Evolutionary conservation across 2,329 filamentous ascomycete genomes (phyloP).

Genomic region (Xylariomycetidae sp.): DNA sequence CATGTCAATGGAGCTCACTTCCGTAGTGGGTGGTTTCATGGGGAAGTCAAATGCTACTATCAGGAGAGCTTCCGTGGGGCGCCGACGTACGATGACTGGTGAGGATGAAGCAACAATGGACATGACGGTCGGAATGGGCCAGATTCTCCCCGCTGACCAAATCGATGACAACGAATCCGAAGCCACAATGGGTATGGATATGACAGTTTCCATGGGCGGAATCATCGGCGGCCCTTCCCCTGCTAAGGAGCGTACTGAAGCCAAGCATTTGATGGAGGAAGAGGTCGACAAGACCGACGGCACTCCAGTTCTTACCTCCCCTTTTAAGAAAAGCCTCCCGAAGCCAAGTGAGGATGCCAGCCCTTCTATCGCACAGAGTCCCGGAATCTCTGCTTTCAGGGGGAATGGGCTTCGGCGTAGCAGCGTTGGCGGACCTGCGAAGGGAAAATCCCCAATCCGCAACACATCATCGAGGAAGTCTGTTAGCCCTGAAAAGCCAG

Average conservation of each 20-base stretch:
- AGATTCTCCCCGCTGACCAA: constrained; percentile 39
- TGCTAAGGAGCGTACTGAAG: constrained; percentile 37
- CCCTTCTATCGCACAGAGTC: constrained; percentile 46
- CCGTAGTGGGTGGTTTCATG: constrained; percentile 54
- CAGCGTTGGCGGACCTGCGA: constrained; percentile 36
- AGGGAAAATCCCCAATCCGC: constrained; percentile 21
- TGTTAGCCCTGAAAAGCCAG: constrained; percentile 24
- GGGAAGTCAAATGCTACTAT: constrained; percentile 23
- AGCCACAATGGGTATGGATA: constrained; percentile 58
- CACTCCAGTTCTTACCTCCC: constrained; percentile 34
- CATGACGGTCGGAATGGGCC: constrained; percentile 53
- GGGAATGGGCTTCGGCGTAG: constrained; percentile 45
- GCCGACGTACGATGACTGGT: constrained; percentile 25
- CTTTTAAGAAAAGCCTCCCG: constrained; percentile 27
- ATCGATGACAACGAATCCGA: constrained; percentile 29
- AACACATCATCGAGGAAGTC: constrained; percentile 14
- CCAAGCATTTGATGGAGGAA: constrained; percentile 53
- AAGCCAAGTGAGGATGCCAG: constrained; percentile 28
- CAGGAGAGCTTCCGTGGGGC: constrained; percentile 17
- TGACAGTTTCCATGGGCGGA: constrained; percentile 57
- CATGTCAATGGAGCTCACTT: constrained; percentile 74
- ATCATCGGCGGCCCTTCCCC: constrained; percentile 45
- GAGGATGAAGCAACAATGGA: constrained; percentile 56
- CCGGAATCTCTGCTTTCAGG: constrained; percentile 47
- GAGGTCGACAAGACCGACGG: constrained; percentile 46